Base-by-base conservation (phyloP, 73 alveolate genomes). In the Blepharisma stoltei region DNA sequence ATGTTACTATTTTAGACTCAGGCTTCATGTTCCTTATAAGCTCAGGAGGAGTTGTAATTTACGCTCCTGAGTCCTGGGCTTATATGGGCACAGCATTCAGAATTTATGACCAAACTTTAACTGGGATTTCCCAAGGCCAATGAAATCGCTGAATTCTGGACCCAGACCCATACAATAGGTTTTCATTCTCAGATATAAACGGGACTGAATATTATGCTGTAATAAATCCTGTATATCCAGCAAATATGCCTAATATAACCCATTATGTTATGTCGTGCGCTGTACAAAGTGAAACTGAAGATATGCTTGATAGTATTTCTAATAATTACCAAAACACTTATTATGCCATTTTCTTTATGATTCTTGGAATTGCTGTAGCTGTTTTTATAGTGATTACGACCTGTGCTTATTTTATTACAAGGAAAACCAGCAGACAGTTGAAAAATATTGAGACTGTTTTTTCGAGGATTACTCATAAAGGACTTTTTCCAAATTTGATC, bases 71-170 rank as follows among this genome's bases (percentile, higher is more conserved):
- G 46, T 25, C 73, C 11, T 60, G 73, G 73, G 41, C 41, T 32
- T 32, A 32, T 32, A 32, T 32, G 41, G 41, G 41, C 3, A 32
- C 41, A 0, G 41, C 73, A 14, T 18, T 60, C 38, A 14, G 73
- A 60, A 60, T 60, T 18, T 60, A 14, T 25, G 73, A 60, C 46
- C 14, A n/a, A 60, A 60, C 45, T 2, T 60, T 14, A 8, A 60
- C 73, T 8, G 73, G 73, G 45, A 60, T 60, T 20, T 60, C 73
- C 38, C 46, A 60, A 25, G 2, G 46, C 73, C 49, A 60, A 60
- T 60, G 73, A 38, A 25, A 60, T 18, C 0, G 48, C 23, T 32
- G 41, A 32, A 60, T 60, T 9, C 2, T 14, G 0, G 2, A n/a
- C 73, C 23, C 73, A 14, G 37, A 8, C 14, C 14, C 48, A 18